Conservation (phyloP, 225 moss, liverwort and hornwort species). For the Takakia lepidozioides region DNA sequence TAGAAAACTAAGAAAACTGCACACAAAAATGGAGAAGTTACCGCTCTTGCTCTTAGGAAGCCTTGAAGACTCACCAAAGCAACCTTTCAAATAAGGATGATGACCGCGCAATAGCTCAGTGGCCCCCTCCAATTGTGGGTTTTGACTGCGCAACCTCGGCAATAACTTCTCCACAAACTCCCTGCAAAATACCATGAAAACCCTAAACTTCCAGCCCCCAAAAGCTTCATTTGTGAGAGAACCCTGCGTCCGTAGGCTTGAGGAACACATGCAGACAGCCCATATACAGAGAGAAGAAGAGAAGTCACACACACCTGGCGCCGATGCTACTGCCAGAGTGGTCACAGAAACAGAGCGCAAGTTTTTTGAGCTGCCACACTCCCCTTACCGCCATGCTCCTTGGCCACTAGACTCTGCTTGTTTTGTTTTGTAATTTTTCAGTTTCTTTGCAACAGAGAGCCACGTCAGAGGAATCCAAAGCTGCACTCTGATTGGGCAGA, state of each 20-base stretch:
- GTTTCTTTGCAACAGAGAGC: too few relatives aligned
- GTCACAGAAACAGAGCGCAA: slow-evolving; percentile 75
- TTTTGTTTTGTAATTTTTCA: too few relatives aligned
- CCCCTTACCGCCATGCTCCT: slow-evolving; percentile 98
- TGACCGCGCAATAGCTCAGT: slow-evolving; percentile 64
- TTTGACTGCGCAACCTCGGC: slow-evolving; percentile 61
- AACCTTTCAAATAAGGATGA: slow-evolving; percentile 74
- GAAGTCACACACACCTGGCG: slow-evolving; percentile 41
- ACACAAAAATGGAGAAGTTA: too few relatives aligned
- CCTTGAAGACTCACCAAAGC: slow-evolving; percentile 36
- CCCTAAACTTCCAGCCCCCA: too few relatives aligned
- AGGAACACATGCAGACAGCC: neutral
- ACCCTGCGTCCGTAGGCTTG: too few relatives aligned
- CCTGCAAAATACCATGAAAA: slow-evolving; percentile 30
- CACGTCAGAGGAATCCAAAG: too few relatives aligned
- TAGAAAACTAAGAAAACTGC: too few relatives aligned
- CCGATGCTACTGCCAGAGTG: slow-evolving; percentile 91
- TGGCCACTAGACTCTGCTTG: too few relatives aligned
- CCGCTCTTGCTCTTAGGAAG: too few relatives aligned
- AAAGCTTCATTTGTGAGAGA: too few relatives aligned
- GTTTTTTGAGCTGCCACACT: slow-evolving; percentile 96
- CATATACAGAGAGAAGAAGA: neutral
- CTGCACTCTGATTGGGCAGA: too few relatives aligned
- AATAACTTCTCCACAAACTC: slow-evolving; percentile 67
- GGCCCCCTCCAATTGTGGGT: slow-evolving; percentile 67